phyloP scores from a whole-genome alignment of 805 yeast species.

The Kregervanrija delftensis region DNA sequence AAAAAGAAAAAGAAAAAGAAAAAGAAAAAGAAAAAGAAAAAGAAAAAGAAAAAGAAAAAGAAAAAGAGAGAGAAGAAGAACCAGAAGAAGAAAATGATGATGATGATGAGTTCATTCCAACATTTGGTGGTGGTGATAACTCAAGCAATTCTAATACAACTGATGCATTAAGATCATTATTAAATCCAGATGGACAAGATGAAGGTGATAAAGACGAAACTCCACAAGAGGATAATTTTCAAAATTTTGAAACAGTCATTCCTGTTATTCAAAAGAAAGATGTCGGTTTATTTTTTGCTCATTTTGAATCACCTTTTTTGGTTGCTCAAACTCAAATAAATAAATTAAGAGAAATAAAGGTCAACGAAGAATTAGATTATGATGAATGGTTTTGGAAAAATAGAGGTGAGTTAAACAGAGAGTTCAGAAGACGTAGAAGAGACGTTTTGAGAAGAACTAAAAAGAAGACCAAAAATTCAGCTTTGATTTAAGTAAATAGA shows the following conservation, averaged over 20 bases:
- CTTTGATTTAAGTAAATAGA: neutral
- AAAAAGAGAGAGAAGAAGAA: conserved; percentile 16
- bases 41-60: conserved; percentile 10
- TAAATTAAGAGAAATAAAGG: conserved; percentile 38
- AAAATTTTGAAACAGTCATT: too few relatives aligned
- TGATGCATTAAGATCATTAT: conserved; percentile 54
- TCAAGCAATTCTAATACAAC: conserved; percentile 29
- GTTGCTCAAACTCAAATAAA: conserved; percentile 76
- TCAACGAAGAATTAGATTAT: conserved; percentile 39
- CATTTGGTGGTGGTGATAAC: conserved; percentile 28
- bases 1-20: conserved; percentile 1
- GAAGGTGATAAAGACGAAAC: too few relatives aligned
- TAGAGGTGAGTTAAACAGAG: conserved; percentile 74
- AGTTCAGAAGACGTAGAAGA: conserved; percentile 65
- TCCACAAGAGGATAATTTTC: too few relatives aligned
- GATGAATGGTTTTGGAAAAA: conserved; percentile 75
- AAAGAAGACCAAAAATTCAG: conserved; percentile 28
- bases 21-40: conserved; percentile 16
- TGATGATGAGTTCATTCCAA: conserved; percentile 47
- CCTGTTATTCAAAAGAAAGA: conserved; percentile 31
- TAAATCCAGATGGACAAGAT: conserved; percentile 26
- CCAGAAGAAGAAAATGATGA: conserved; percentile 18
- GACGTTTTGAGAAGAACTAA: conserved; percentile 59
- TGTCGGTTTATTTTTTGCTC: conserved; percentile 70
- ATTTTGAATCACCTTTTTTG: conserved; percentile 78